Percentiles rank a stretch among this genome's conserved stretches.
These are phyloP conservation scores for Xylaria sp. DNA, from an alignment of 2,329 filamentous ascomycete genomes.

Conservation along the genomic window DNA sequence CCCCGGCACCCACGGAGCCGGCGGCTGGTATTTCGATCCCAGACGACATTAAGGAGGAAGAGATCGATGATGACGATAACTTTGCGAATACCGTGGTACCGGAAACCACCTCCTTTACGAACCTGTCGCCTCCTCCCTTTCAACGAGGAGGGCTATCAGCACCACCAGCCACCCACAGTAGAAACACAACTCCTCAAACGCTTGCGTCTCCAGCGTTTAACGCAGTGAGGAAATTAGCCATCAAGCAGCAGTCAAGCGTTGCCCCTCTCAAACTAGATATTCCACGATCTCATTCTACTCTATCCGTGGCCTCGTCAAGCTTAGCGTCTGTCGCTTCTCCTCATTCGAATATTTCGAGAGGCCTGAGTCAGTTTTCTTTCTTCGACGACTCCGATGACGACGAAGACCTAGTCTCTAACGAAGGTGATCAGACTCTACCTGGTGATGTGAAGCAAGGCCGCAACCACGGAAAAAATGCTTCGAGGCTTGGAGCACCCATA, in stretches of 20 bases:
- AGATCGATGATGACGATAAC: conserved; percentile 69
- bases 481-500: conserved; percentile 44
- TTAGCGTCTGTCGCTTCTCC: conserved; percentile 52
- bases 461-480: conserved; percentile 38
- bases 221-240: conserved; percentile 36
- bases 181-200: conserved; percentile 39
- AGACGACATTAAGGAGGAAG: conserved; percentile 61
- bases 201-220: conserved; percentile 20
- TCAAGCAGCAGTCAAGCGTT: not conserved
- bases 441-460: conserved; percentile 37
- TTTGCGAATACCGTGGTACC: conserved; percentile 65
- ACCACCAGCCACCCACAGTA: conserved; percentile 38
- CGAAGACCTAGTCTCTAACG: conserved; percentile 50
- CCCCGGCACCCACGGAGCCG: conserved; percentile 48
- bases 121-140: conserved; percentile 65
- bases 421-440: conserved; percentile 51
- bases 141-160: conserved; percentile 54
- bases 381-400: conserved; percentile 61
- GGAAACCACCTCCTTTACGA: conserved; percentile 57
- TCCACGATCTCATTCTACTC: conserved; percentile 45
- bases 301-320: conserved; percentile 46
- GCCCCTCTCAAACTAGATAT: conserved; percentile 37
- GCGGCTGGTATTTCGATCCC: conserved; percentile 53
- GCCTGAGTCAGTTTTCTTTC: conserved; percentile 55
- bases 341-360: conserved; percentile 49